Conservation (phyloP, 169 alveolate genomes). For the Plasmodium vivax region DNA sequence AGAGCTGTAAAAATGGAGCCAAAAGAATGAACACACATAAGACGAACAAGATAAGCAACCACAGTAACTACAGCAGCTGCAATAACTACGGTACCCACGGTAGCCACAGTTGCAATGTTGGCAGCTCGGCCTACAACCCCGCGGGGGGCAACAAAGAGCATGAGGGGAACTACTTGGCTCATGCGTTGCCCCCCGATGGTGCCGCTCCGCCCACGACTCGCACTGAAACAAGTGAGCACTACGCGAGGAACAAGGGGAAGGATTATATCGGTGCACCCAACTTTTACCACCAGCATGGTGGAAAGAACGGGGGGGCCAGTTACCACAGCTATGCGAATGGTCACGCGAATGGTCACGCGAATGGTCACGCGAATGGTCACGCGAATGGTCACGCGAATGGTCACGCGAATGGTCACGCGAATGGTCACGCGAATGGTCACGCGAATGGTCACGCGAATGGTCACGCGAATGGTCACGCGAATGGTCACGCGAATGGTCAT, state of each 20-base stretch:
- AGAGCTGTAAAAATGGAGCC: neutral
- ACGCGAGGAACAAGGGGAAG: constrained; percentile 5
- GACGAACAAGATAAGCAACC: neutral
- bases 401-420: too few relatives aligned
- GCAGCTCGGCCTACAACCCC: neutral
- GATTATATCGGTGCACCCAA: neutral
- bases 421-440: too few relatives aligned
- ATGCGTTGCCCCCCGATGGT: neutral
- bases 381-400: too few relatives aligned
- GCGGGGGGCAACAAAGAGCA: neutral
- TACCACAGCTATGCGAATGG: too few relatives aligned
- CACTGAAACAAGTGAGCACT: neutral
- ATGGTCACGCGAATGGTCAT: too few relatives aligned
- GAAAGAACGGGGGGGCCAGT: neutral
- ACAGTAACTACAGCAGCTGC: too few relatives aligned
- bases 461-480: too few relatives aligned
- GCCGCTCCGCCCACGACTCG: neutral
- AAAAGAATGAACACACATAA: neutral
- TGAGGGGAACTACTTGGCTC: constrained; percentile 6
- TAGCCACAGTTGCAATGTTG: neutral
- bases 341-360: too few relatives aligned
- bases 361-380: too few relatives aligned
- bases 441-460: too few relatives aligned
- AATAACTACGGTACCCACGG: too few relatives aligned
- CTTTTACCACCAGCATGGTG: constrained; percentile 1